Evolutionary conservation across 2,329 filamentous ascomycete genomes (phyloP).

Genomic region (Talaromyces sp.): DNA sequence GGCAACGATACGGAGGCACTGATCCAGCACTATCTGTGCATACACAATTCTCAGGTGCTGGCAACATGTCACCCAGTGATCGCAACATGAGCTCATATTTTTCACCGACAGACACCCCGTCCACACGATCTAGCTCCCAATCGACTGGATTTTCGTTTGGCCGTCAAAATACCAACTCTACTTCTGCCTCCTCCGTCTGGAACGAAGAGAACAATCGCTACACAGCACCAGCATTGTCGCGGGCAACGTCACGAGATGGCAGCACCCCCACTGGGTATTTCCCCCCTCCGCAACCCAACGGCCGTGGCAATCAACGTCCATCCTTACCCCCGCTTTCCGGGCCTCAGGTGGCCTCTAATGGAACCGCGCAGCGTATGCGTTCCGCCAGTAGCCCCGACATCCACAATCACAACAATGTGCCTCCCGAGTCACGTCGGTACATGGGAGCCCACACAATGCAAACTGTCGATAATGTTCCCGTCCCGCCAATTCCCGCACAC

Average conservation of each 20-base stretch:
- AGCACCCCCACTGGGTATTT: conserved; percentile 66
- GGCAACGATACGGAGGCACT: conserved; percentile 68
- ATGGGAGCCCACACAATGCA: conserved; percentile 59
- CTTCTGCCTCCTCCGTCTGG: conserved; percentile 53
- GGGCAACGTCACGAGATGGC: conserved; percentile 77
- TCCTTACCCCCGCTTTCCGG: conserved; percentile 73
- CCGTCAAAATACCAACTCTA: conserved; percentile 68
- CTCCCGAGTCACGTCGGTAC: conserved; percentile 50
- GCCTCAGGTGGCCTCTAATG: conserved; percentile 53
- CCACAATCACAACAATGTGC: conserved; percentile 61
- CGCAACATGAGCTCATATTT: conserved; percentile 84
- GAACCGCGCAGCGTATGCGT: conserved; percentile 69
- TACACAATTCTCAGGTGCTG: conserved; percentile 53
- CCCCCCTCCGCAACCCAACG: conserved; percentile 64
- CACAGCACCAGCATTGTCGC: conserved; percentile 83
- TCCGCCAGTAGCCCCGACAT: conserved; percentile 97
- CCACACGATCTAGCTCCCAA: conserved; percentile 55
- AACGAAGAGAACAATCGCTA: conserved; percentile 78
- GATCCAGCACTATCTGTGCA: conserved; percentile 70
- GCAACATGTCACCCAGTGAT: conserved; percentile 61
- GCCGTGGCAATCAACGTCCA: conserved; percentile 64
- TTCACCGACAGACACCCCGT: conserved; percentile 76
- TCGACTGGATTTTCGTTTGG: conserved; percentile 74
- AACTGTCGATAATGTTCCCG: conserved; percentile 63
- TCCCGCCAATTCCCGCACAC: conserved; percentile 76